Evolutionary conservation across 2,329 filamentous ascomycete genomes (phyloP), one percentile per base, ranked within the genome.

Genomic region (Fusarium verrucosum): DNA sequence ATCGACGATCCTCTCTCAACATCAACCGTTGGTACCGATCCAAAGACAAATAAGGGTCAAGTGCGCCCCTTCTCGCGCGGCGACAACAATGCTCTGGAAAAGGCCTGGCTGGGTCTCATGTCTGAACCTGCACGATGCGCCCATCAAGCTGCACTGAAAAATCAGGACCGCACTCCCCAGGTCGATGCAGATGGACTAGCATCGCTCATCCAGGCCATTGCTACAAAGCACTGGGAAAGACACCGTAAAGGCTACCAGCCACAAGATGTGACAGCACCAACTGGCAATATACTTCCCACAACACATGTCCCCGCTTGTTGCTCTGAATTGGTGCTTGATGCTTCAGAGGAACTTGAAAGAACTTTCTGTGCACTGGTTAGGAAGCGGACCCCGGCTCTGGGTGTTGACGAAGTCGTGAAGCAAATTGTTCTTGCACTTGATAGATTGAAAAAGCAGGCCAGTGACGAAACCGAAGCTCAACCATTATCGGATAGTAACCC

Each of bases 1-100:
- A 93, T 97, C 73, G 93, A 97, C 72, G 93, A 97, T 72, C 92
- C 92, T 22, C 83, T 96, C n/a, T 92, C 90, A 10, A 85, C 89
- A 2, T 78, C 83, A 78, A 72, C 87, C 75, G 74, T 85, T 73
- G 76, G 76, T 22, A 70, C 82, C 74, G 78, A 89, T 46, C 73
- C 82, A 14, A 84, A 80, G 53, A 76, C 83, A 52, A 77, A 82
- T 30, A 88, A 85, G 69, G 82, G 85, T 32, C 85, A 87, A 42
- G 86, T 92, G 10, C 87, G 91, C 38, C 92, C 93, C 0, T 97
- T 96, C 76, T 90, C 91, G 0, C 82, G 82, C 6, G 88, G 87
- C 56, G 93, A 97, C 77, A 96, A 94, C 67, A 87, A 89, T 66
- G 87, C 89, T 3, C 81, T 97, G 13, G 92, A 96, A 74, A 86